These are phyloP conservation scores for Alternaria sp. DNA, from an alignment of 2,329 filamentous ascomycete genomes.

Conservation along the genomic window DNA sequence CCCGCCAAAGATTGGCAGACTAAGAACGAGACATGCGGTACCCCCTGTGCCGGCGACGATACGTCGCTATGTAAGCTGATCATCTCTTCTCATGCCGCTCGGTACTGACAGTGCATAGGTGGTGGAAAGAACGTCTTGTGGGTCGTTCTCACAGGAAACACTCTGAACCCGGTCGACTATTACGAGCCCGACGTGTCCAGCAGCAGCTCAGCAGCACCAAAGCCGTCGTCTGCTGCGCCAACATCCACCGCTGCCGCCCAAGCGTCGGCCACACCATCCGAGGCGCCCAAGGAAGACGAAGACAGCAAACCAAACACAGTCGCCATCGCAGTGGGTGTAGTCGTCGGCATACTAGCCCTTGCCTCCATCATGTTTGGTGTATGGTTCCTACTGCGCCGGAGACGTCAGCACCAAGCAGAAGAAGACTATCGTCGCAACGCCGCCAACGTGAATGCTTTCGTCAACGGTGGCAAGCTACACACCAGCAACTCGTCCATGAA, in stretches of 20 bases:
- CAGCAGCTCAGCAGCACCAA: slow-evolving; percentile 27
- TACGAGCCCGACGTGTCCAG: slow-evolving; percentile 34
- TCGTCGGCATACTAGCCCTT: slow-evolving; percentile 79
- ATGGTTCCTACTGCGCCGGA: slow-evolving; percentile 78
- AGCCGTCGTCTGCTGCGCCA: slow-evolving; percentile 20
- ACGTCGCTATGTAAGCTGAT: slow-evolving; percentile 69
- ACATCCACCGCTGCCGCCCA: slow-evolving; percentile 30
- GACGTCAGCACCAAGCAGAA: slow-evolving; percentile 78
- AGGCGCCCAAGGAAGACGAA: slow-evolving; percentile 45
- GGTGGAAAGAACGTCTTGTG: slow-evolving; percentile 64
- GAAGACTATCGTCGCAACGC: slow-evolving; percentile 85
- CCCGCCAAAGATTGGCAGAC: slow-evolving; percentile 66
- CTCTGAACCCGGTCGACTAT: slow-evolving; percentile 49
- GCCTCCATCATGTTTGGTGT: slow-evolving; percentile 71
- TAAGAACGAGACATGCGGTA: slow-evolving; percentile 68
- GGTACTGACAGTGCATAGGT: slow-evolving; percentile 55
- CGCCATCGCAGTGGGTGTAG: slow-evolving; percentile 86
- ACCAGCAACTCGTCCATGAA: slow-evolving; percentile 74
- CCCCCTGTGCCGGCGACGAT: slow-evolving; percentile 66
- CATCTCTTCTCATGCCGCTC: neutral
- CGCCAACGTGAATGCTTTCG: slow-evolving; percentile 78
- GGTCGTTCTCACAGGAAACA: slow-evolving; percentile 61
- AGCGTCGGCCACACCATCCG: slow-evolving; percentile 36
- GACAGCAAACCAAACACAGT: slow-evolving; percentile 68
- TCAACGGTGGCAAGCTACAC: slow-evolving; percentile 66